These are phyloP conservation scores for Plicaturopsis crispa DNA, from an alignment of 768 basidiomycete genomes.

Conservation along the genomic window DNA sequence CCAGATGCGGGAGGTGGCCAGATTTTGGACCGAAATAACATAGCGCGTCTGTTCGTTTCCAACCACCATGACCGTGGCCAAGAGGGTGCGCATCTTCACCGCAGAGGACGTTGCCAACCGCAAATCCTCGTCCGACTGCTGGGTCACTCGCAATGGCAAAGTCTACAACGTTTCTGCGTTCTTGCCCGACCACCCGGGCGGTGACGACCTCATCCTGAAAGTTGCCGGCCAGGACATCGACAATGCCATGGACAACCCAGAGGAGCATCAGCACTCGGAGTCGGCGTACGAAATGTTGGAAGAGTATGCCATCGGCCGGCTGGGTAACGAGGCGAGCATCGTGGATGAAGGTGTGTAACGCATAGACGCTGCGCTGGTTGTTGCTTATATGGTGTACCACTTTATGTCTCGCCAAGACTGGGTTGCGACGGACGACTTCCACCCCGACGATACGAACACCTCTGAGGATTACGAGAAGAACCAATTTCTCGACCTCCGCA, in stretches of 20 bases:
- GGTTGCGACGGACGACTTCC: slow-evolving; percentile 84
- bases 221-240: slow-evolving; percentile 78
- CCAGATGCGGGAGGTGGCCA: too few species aligned
- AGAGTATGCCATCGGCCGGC: slow-evolving; percentile 77
- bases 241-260: slow-evolving; percentile 24
- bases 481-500: slow-evolving; percentile 84
- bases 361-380: slow-evolving; percentile 2
- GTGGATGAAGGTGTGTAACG: slow-evolving; percentile 71
- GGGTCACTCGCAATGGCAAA: slow-evolving; percentile 73
- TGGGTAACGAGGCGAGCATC: slow-evolving; percentile 67
- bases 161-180: slow-evolving; percentile 90
- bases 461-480: slow-evolving; percentile 80
- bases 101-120: slow-evolving; percentile 67
- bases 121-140: slow-evolving; percentile 56
- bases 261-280: slow-evolving; percentile 86
- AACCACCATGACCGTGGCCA: slow-evolving; percentile 44
- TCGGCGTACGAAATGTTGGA: slow-evolving; percentile 89
- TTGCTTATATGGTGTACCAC: too few species aligned
- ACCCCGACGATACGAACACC: slow-evolving; percentile 84
- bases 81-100: slow-evolving; percentile 61
- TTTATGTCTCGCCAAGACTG: too few species aligned
- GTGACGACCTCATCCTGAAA: slow-evolving; percentile 82
- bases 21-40: too few species aligned
- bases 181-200: slow-evolving; percentile 86
- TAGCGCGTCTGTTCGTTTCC: too few species aligned